These are phyloP conservation scores for Monosporozyma solicola DNA, from an alignment of 805 yeast species.

Conservation along the genomic window DNA sequence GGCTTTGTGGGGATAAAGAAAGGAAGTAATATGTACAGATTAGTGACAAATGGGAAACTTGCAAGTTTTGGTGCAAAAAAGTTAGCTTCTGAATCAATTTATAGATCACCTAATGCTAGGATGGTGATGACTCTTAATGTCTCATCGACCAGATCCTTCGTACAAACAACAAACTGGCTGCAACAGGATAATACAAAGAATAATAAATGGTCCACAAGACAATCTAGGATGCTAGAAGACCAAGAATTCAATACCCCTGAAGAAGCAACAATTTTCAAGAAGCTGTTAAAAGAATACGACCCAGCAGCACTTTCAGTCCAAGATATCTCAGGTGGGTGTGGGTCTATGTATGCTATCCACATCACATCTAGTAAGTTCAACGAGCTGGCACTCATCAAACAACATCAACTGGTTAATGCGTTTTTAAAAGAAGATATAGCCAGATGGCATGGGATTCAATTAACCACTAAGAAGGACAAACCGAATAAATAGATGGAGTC, in stretches of 20 bases:
- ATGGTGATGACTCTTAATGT: neutral
- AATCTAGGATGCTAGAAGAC: neutral
- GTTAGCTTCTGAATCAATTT: neutral
- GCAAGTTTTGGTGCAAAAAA: neutral
- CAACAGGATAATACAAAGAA: neutral
- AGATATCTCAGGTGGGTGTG: conserved; percentile 94
- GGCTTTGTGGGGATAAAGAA: neutral
- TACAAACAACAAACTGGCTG: neutral
- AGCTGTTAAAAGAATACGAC: conserved; percentile 34
- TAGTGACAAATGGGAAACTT: neutral
- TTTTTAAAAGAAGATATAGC: conserved; percentile 74
- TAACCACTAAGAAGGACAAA: conserved; percentile 47
- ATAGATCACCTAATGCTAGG: neutral
- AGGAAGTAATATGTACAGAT: neutral
- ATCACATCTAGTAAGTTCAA: conserved; percentile 67
- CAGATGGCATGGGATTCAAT: conserved; percentile 92
- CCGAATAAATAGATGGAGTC: neutral
- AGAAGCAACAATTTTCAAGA: neutral
- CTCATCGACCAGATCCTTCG: neutral
- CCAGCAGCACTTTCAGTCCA: conserved; percentile 60
- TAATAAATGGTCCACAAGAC: neutral
- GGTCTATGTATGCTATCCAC: conserved; percentile 90
- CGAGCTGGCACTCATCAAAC: conserved; percentile 79
- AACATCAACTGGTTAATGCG: conserved; percentile 82
- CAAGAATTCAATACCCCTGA: neutral